Evolutionary conservation across 495 filamentous ascomycete genomes (phyloP).

Genomic region (Xylaria bambusicola): DNA sequence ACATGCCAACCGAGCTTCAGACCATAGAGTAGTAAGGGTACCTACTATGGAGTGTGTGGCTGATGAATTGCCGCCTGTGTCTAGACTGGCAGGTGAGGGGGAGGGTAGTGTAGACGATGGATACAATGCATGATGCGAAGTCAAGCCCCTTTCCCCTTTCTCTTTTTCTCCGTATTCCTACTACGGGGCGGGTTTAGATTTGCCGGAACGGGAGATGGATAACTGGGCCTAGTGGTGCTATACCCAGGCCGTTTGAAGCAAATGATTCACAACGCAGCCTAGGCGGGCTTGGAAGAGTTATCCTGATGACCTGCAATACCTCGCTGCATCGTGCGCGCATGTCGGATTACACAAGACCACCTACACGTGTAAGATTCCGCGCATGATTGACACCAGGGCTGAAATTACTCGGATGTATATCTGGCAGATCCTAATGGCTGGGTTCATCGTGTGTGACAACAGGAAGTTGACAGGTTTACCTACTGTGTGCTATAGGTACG

Average conservation of each 20-base stretch:
- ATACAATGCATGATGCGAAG: neutral
- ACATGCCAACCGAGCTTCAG: neutral
- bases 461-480: neutral
- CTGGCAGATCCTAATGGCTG: slow-evolving; percentile 9
- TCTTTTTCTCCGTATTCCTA: neutral
- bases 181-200: neutral
- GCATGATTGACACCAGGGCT: neutral
- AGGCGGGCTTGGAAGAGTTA: too few species aligned
- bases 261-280: too few species aligned
- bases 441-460: neutral
- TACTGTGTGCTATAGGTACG: too few species aligned
- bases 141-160: neutral
- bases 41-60: neutral
- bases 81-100: too few species aligned
- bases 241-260: neutral
- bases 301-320: neutral
- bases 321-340: neutral
- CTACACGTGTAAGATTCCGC: neutral
- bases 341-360: slow-evolving; percentile 13
- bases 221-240: neutral
- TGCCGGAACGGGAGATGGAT: neutral
- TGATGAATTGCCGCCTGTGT: neutral
- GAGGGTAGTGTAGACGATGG: neutral
- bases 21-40: neutral
- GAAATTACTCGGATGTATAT: slow-evolving; percentile 8